Evolutionary conservation across 2,329 filamentous ascomycete genomes (phyloP).

Genomic region (Dryadomyces sulphureus): DNA sequence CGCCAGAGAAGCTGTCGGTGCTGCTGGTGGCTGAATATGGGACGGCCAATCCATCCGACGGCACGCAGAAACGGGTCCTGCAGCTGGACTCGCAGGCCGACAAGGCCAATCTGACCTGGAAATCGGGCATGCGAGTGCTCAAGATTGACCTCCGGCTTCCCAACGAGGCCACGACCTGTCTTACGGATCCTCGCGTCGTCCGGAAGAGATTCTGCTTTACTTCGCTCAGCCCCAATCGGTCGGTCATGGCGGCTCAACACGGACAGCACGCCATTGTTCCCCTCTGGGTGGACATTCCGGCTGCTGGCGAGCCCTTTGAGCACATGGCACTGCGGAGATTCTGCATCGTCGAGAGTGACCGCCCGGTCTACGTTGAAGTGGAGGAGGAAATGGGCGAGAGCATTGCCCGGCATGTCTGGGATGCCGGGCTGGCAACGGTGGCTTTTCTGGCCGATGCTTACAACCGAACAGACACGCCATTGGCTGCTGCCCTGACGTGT

Average conservation of each 20-base stretch:
- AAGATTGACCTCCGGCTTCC: slow-evolving; percentile 19
- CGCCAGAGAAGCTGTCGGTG: slow-evolving; percentile 27
- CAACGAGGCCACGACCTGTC: not conserved
- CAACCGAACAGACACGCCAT: not conserved
- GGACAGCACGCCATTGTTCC: slow-evolving; percentile 26
- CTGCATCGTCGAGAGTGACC: slow-evolving; percentile 7
- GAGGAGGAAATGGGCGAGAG: slow-evolving; percentile 45
- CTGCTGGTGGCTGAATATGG: slow-evolving; percentile 11
- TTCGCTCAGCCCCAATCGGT: slow-evolving; percentile 1
- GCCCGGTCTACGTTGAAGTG: slow-evolving; percentile 22
- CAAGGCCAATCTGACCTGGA: slow-evolving; percentile 14
- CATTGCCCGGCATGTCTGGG: slow-evolving; percentile 45
- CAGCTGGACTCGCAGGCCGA: not conserved
- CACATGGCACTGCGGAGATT: slow-evolving; percentile 19
- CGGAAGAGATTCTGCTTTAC: slow-evolving; percentile 6
- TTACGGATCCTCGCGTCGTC: not conserved
- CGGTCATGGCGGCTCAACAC: slow-evolving; percentile 11
- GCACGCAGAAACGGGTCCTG: slow-evolving; percentile 1
- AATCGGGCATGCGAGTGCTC: slow-evolving; percentile 19
- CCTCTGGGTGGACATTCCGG: slow-evolving; percentile 22
- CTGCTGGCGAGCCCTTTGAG: slow-evolving; percentile 1
- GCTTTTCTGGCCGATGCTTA: slow-evolving; percentile 19
- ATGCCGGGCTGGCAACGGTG: slow-evolving; percentile 35
- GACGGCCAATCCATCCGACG: not conserved
- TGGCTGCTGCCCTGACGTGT: slow-evolving; percentile 11